phyloP scores from a whole-genome alignment of 345 rosid genomes.

The Theobroma cacao region DNA sequence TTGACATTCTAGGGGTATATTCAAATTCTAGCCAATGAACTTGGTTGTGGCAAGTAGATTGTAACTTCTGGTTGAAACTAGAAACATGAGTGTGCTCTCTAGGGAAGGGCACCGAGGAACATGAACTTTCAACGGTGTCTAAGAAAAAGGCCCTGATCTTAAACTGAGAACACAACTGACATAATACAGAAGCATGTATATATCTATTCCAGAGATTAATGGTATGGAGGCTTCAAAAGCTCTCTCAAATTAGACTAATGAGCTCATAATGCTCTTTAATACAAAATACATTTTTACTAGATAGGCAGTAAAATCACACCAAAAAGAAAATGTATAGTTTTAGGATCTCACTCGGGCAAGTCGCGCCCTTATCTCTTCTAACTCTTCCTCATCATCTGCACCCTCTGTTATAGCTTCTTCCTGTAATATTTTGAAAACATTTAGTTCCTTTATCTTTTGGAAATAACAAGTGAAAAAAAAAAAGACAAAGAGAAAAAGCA shows the following conservation, averaged over 20 bases:
- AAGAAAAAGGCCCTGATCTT: too few species aligned
- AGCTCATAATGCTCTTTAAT: neutral
- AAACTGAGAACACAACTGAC: too few species aligned
- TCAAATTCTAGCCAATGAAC: too few species aligned
- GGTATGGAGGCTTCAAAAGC: neutral
- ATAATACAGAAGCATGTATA: too few species aligned
- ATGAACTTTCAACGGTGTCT: too few species aligned
- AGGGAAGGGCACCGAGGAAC: too few species aligned
- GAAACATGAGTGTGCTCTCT: too few species aligned
- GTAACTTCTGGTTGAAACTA: too few species aligned
- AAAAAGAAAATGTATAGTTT: neutral
- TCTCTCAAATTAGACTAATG: neutral
- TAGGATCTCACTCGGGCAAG: conserved; percentile 44
- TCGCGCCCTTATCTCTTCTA: conserved; percentile 42
- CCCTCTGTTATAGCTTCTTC: conserved; percentile 42
- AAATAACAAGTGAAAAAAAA: neutral
- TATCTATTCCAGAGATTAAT: too few species aligned
- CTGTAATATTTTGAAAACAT: conserved; percentile 11
- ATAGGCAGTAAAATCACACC: neutral
- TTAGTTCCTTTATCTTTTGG: neutral
- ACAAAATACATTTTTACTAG: neutral
- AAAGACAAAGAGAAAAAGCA: neutral
- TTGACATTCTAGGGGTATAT: too few species aligned
- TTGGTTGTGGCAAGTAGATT: too few species aligned
- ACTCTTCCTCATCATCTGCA: conserved; percentile 45